Conservation (phyloP, 225 moss, liverwort and hornwort species). For the Bryum argenteum region DNA sequence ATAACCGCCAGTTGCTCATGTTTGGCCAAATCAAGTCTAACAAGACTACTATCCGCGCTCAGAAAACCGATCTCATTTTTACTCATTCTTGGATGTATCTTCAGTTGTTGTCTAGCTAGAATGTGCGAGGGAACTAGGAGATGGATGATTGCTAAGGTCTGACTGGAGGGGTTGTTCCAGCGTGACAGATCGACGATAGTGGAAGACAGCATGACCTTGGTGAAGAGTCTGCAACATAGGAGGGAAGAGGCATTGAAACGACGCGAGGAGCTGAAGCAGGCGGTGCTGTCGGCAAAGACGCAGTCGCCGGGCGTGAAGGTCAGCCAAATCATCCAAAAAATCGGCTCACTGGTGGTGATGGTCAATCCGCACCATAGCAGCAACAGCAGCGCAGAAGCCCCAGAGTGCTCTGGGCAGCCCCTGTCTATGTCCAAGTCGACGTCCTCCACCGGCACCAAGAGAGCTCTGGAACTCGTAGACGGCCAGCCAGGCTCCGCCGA, state of each 20-base stretch:
- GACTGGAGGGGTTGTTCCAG: slow-evolving; percentile 11
- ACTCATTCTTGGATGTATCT: no score
- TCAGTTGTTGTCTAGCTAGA: no score
- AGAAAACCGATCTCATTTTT: no score
- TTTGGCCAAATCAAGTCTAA: no score
- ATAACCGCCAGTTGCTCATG: no score
- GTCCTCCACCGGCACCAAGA: background rate
- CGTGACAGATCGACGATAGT: slow-evolving; percentile 57
- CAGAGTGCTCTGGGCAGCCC: background rate
- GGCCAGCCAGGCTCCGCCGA: background rate
- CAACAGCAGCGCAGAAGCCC: background rate
- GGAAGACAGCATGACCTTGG: slow-evolving; percentile 52
- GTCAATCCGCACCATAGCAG: background rate
- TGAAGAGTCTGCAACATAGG: slow-evolving; percentile 75
- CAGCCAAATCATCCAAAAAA: slow-evolving; percentile 28
- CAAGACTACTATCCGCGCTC: no score
- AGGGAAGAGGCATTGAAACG: slow-evolving; percentile 37
- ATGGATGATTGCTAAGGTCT: no score
- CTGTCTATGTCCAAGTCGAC: background rate
- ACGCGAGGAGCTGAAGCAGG: slow-evolving; percentile 35
- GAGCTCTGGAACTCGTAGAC: slow-evolving; percentile 1
- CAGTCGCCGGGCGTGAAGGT: slow-evolving; percentile 31
- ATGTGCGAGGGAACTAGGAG: no score
- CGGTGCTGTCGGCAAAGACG: slow-evolving; percentile 3
- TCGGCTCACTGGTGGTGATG: slow-evolving; percentile 23